Evolutionary conservation across 768 basidiomycete genomes (phyloP).

Genomic region (Boletus eberwhitei): DNA sequence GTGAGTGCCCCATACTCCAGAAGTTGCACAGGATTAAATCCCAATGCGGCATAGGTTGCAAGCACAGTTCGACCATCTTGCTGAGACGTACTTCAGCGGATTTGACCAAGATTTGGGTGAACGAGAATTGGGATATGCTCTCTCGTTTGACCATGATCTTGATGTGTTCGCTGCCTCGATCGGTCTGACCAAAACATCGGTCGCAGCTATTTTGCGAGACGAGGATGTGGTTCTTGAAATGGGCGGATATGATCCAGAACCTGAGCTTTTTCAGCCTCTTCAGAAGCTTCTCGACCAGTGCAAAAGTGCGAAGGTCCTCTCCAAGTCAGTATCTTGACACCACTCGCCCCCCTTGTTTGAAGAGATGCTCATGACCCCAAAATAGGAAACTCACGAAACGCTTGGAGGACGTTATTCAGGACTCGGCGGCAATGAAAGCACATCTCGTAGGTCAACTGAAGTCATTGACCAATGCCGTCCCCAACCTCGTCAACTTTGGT

Average conservation of each 20-base stretch:
- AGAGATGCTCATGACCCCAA: not conserved
- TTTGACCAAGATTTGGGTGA: slow-evolving; percentile 89
- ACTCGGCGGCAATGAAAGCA: slow-evolving; percentile 67
- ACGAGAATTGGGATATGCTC: slow-evolving; percentile 78
- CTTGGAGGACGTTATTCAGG: slow-evolving; percentile 73
- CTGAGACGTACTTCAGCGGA: slow-evolving; percentile 79
- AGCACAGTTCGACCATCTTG: slow-evolving; percentile 89
- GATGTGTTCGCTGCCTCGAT: slow-evolving; percentile 93
- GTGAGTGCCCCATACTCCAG: slow-evolving; percentile 45
- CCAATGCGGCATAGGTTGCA: slow-evolving; percentile 60
- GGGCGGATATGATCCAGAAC: slow-evolving; percentile 70
- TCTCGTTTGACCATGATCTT: slow-evolving; percentile 84
- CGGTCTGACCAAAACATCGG: slow-evolving; percentile 83
- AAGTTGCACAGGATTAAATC: not conserved
- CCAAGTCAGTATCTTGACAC: slow-evolving; percentile 51
- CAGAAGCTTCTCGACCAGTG: slow-evolving; percentile 80
- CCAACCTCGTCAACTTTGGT: slow-evolving; percentile 86
- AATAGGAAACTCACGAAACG: slow-evolving; percentile 83
- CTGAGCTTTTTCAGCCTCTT: slow-evolving; percentile 77
- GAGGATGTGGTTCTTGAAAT: slow-evolving; percentile 73
- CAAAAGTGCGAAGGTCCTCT: slow-evolving; percentile 73
- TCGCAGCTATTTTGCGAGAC: slow-evolving; percentile 70
- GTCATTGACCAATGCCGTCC: slow-evolving; percentile 64
- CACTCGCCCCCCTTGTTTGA: not conserved
- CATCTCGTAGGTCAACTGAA: slow-evolving; percentile 73